phyloP scores from a whole-genome alignment of 345 rosid species.

The Aquilaria malaccensis region DNA sequence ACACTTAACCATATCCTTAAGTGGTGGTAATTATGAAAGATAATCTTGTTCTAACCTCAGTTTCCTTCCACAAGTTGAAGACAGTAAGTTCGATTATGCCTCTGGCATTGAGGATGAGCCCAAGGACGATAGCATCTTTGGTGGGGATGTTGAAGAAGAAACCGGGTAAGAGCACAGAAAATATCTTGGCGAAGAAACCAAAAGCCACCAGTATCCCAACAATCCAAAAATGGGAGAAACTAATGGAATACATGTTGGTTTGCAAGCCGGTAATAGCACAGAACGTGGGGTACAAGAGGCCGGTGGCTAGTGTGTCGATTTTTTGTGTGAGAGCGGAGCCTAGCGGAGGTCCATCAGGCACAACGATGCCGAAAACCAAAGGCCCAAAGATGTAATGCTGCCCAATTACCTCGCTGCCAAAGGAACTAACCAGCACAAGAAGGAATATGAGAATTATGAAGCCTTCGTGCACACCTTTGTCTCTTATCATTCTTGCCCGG shows the following conservation, averaged over 20 bases:
- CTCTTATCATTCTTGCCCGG: constrained; percentile 16
- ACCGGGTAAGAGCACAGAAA: not conserved
- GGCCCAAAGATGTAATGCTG: constrained; percentile 13
- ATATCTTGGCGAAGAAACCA: constrained; percentile 7
- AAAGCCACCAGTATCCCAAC: not conserved
- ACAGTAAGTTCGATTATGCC: constrained; percentile 16
- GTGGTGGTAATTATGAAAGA: no score
- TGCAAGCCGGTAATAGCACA: constrained; percentile 2
- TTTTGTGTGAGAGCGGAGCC: constrained; percentile 14
- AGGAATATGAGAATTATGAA: not conserved
- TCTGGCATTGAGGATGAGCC: constrained; percentile 17
- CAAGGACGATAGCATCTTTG: constrained; percentile 15
- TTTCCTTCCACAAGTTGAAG: constrained; percentile 4
- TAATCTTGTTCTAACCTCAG: no score
- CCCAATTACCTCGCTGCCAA: constrained; percentile 14
- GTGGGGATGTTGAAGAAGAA: not conserved
- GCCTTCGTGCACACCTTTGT: constrained; percentile 11
- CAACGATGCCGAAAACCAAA: constrained; percentile 14
- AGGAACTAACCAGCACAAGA: not conserved
- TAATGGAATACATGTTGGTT: not conserved
- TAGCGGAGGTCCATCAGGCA: constrained; percentile 23
- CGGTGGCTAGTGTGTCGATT: constrained; percentile 12
- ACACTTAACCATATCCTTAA: no score
- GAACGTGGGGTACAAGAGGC: constrained; percentile 11
- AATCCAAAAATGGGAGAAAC: constrained; percentile 1